Conservation (phyloP, 371 early-diverging fungal species). For the Zychaea mexicana region DNA sequence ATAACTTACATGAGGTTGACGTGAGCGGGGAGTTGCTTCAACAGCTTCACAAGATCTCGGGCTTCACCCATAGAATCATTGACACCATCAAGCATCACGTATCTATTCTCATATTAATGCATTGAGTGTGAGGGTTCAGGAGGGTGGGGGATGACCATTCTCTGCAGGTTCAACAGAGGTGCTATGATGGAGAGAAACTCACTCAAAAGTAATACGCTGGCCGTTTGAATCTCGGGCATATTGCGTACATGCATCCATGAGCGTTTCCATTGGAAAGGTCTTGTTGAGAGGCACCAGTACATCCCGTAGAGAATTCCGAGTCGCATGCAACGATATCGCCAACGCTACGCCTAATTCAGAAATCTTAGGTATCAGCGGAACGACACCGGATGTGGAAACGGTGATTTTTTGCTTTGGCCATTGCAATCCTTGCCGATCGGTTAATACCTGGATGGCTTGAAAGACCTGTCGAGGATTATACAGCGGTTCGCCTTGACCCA, state of each 20-base stretch:
- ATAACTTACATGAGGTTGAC: slow-evolving; percentile 79
- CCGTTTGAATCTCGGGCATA: slow-evolving; percentile 58
- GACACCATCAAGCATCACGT: slow-evolving; percentile 84
- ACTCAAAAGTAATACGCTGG: slow-evolving; percentile 78
- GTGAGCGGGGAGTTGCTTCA: slow-evolving; percentile 73
- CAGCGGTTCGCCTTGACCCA: slow-evolving; percentile 77
- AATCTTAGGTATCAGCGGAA: slow-evolving; percentile 76
- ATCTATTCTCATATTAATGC: slow-evolving; percentile 33
- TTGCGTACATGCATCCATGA: slow-evolving; percentile 73
- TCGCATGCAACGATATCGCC: slow-evolving; percentile 90
- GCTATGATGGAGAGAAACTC: slow-evolving; percentile 11
- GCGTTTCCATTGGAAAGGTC: slow-evolving; percentile 69
- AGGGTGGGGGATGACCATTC: no score
- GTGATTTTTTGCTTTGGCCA: slow-evolving; percentile 80
- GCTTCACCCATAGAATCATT: slow-evolving; percentile 81
- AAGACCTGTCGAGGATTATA: slow-evolving; percentile 56
- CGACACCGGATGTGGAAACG: slow-evolving; percentile 90
- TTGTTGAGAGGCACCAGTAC: slow-evolving; percentile 88
- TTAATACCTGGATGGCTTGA: slow-evolving; percentile 72
- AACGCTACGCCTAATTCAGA: slow-evolving; percentile 82
- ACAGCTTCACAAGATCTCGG: slow-evolving; percentile 57
- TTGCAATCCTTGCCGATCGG: slow-evolving; percentile 69
- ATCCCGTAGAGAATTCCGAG: slow-evolving; percentile 75
- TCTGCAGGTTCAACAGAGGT: background rate
- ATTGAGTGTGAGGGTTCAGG: background rate